Evolutionary conservation across 352 stramenopile genomes (phyloP), one percentile per base, ranked within the genome.

Genomic region (Phytophthora uliginosa): DNA sequence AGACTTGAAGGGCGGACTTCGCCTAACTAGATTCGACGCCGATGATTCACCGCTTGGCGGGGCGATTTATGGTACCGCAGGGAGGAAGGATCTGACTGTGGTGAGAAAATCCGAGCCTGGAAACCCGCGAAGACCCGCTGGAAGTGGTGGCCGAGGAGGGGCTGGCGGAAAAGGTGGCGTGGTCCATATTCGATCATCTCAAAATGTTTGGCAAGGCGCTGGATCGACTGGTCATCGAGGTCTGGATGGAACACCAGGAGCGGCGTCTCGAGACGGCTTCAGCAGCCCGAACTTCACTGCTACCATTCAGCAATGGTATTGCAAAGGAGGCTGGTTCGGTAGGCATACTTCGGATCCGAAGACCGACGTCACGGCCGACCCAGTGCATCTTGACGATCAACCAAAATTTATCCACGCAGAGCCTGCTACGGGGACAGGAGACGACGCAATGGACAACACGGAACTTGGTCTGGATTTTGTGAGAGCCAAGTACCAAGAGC

Each of bases 261-360:
- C 28, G 18, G 2, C 50, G 3, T 56, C 60, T 45, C 65, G 53
- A n/a, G 50, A 74, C 33, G 66, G 71, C 5, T 55, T 34, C 13
- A 8, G 10, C 0, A 78, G 71, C 22, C 50, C 56, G 2, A 67
- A 24, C 7, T 71, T 71, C 45, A 52, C 17, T 36, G 71, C 48
- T 8, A 56, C 0, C 1, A 26, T 74, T 10, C 6, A 63, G 2
- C 55, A 74, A 74, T 78, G 71, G 71, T 74, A 74, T 13, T 38
- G 4, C 7, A 68, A 17, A 50, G 55, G 66, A 4, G 52, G 57
- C 2, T 48, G 34, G 52, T 69, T 63, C 26, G 5, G 47, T 22
- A 42, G 15, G 18, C 36, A 0, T 3, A 1, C 26, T 28, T 51
- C 22, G 0, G 13, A 70, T 1, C 48, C 59, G 7, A 17, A 56